These are phyloP conservation scores for Candida schatavii DNA, from an alignment of 805 yeast genomes.

Conservation along the genomic window DNA sequence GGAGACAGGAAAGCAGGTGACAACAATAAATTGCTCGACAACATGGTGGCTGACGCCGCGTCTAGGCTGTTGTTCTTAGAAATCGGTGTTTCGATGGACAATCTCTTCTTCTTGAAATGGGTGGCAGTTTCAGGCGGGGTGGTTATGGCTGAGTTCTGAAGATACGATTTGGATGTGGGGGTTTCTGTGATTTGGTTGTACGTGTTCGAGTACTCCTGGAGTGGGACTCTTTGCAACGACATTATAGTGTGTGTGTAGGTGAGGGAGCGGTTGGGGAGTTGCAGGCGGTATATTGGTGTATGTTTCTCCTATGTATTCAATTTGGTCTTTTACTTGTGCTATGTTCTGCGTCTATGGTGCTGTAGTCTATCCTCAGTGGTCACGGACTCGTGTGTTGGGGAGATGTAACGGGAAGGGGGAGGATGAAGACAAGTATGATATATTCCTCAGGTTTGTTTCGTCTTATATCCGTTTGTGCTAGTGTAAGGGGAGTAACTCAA, in stretches of 20 bases:
- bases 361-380: no score
- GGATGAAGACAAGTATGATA: no score
- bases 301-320: not conserved
- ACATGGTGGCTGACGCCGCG: not conserved
- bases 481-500: not conserved
- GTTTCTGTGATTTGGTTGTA: conserved; percentile 19
- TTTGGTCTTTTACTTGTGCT: not conserved
- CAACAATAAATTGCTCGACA: conserved; percentile 15
- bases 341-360: no score
- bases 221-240: conserved; percentile 11
- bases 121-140: conserved; percentile 35
- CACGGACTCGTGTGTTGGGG: no score
- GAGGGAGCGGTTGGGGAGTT: not conserved
- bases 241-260: conserved; percentile 1
- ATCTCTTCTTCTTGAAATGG: conserved; percentile 13
- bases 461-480: not conserved
- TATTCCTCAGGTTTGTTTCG: no score
- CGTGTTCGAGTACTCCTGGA: conserved; percentile 11
- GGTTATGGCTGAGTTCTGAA: conserved; percentile 22
- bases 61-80: conserved; percentile 5
- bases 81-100: conserved; percentile 19
- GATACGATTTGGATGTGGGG: conserved; percentile 18
- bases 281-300: not conserved
- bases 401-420: not conserved
- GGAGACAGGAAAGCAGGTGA: conserved; percentile 52